A percentile compares a stretch with the other conserved stretches of the same genome.
Conservation (phyloP, 805 yeast species). For the Saccharomycopsis oosterbeekiorum region DNA sequence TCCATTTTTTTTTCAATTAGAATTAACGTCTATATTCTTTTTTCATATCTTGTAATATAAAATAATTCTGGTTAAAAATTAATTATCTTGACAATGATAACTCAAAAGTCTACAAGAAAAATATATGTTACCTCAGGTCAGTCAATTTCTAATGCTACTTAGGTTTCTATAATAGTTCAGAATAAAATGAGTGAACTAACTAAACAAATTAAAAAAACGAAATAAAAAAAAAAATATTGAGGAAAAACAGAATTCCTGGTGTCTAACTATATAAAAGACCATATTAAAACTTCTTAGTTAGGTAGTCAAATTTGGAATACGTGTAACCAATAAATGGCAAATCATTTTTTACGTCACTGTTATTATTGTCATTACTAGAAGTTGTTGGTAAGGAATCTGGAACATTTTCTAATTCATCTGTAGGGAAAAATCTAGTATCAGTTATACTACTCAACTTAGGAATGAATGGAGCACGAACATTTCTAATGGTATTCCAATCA, state of each 20-base stretch:
- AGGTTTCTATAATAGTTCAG: background rate
- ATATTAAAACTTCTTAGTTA: constrained; percentile 47
- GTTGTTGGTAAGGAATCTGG: constrained; percentile 53
- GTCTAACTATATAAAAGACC: too few species aligned
- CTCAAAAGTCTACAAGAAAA: background rate
- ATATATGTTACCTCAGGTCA: background rate
- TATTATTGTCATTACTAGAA: constrained; percentile 28
- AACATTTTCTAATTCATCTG: constrained; percentile 89
- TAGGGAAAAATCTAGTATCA: constrained; percentile 96
- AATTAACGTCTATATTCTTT: background rate
- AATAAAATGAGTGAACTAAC: background rate
- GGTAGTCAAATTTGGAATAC: constrained; percentile 85
- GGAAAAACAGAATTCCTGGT: too few species aligned
- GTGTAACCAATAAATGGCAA: constrained; percentile 97
- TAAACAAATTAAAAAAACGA: background rate
- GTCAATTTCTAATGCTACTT: background rate
- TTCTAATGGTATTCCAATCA: constrained; percentile 82
- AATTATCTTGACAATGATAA: too few species aligned
- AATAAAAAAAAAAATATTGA: background rate
- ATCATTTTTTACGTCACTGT: constrained; percentile 61
- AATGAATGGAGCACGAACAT: constrained; percentile 86
- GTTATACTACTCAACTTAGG: constrained; percentile 88
- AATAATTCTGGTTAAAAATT: background rate
- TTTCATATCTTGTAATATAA: background rate
- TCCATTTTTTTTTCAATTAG: constrained; percentile 16